These are phyloP conservation scores for Letharia lupina DNA, from an alignment of 495 filamentous ascomycete species.

Conservation along the genomic window DNA sequence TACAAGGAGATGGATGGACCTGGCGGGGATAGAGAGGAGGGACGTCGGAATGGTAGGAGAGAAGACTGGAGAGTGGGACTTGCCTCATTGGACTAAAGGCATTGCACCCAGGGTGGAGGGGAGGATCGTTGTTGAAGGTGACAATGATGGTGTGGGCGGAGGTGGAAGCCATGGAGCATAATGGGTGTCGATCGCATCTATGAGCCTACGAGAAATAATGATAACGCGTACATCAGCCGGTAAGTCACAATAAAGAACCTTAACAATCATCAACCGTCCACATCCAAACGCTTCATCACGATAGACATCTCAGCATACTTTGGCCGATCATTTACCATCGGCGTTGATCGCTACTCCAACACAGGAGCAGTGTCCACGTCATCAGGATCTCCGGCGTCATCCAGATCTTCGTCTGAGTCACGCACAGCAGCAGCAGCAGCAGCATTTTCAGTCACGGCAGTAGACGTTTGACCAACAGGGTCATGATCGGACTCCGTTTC, in stretches of 20 bases:
- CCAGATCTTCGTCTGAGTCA: neutral
- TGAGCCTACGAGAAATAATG: no score
- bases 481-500: neutral
- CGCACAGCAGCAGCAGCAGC: neutral
- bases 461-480: neutral
- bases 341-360: neutral
- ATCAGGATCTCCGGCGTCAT: neutral
- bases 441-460: neutral
- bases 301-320: neutral
- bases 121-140: slow-evolving; percentile 47
- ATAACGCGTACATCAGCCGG: no score
- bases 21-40: slow-evolving; percentile 49
- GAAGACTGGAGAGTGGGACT: slow-evolving; percentile 41
- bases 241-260: no score
- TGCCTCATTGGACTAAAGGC: slow-evolving; percentile 68
- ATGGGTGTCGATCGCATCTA: no score
- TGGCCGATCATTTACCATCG: neutral
- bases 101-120: slow-evolving; percentile 72
- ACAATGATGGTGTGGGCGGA: neutral
- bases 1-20: slow-evolving; percentile 64
- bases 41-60: slow-evolving; percentile 40
- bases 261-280: neutral
- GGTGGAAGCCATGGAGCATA: no score
- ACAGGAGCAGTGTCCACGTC: neutral
- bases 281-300: neutral